These are phyloP conservation scores for Colletotrichum phormii DNA, from an alignment of 2,329 filamentous ascomycete genomes.

Conservation along the genomic window DNA sequence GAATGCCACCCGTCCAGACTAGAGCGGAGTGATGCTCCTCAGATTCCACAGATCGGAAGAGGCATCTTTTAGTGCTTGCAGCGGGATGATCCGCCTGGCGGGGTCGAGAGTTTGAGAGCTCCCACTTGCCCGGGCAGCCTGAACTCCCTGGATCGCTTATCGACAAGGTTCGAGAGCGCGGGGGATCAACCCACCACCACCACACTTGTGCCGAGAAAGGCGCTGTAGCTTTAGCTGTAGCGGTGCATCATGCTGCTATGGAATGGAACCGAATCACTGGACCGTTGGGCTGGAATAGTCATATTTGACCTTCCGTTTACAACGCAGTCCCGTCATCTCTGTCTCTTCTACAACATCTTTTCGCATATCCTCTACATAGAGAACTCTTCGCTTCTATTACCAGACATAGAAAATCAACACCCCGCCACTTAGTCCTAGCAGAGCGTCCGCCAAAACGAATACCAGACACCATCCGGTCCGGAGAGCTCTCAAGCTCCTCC, in stretches of 20 bases:
- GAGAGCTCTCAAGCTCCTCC: constrained; percentile 31
- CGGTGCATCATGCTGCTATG: not conserved
- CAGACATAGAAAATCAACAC: not conserved
- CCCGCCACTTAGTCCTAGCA: not conserved
- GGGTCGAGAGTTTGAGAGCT: constrained; percentile 13
- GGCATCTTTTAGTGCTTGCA: not conserved
- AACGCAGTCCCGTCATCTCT: not conserved
- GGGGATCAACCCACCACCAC: not conserved
- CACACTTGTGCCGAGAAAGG: not conserved
- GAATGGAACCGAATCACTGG: not conserved
- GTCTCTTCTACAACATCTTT: not conserved
- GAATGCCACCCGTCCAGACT: not conserved
- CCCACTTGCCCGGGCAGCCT: not conserved
- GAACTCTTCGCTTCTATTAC: not conserved
- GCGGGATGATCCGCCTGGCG: constrained; percentile 27
- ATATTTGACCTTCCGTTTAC: not conserved
- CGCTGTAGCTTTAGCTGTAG: not conserved
- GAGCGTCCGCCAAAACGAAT: constrained; percentile 22
- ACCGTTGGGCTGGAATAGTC: not conserved
- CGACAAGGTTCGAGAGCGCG: constrained; percentile 9
- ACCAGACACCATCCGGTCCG: not conserved
- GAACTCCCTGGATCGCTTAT: not conserved
- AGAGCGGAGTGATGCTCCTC: not conserved
- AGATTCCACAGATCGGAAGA: not conserved
- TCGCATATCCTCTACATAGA: too few species aligned